phyloP scores from a whole-genome alignment of 176 grass and related monocot genomes.

The Rhynchospora tenuis region DNA sequence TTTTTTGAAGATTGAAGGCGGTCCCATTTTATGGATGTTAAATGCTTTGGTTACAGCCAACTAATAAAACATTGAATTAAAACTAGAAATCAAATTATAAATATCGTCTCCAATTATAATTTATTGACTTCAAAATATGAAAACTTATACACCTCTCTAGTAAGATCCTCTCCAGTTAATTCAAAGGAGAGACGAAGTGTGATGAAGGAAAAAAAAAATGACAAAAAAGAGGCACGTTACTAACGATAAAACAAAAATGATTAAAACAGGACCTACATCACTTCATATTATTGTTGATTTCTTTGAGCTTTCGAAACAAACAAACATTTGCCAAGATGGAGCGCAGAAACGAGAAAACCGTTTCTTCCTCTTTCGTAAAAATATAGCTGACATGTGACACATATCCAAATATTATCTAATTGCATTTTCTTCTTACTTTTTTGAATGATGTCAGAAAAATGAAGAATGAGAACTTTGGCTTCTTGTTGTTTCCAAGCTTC shows the following conservation, averaged over 20 bases:
- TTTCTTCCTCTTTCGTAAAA: not conserved
- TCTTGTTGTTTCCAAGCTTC: constrained; percentile 19
- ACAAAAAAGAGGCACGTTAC: not conserved
- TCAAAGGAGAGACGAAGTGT: not conserved
- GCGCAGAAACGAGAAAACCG: constrained; percentile 16
- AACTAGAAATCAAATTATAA: not conserved
- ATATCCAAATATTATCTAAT: not conserved
- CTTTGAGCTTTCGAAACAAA: not conserved
- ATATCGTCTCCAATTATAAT: not conserved
- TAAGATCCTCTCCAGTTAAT: no score
- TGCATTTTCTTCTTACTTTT: not conserved
- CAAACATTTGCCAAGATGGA: constrained; percentile 6
- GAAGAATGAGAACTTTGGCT: not conserved
- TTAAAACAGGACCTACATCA: not conserved
- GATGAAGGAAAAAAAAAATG: not conserved
- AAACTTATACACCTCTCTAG: no score
- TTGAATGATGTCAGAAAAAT: not conserved
- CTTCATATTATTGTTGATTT: not conserved
- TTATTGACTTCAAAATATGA: no score
- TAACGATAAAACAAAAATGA: not conserved
- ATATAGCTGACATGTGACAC: constrained; percentile 8
- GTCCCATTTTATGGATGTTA: no score
- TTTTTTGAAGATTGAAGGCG: no score
- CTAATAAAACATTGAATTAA: no score
- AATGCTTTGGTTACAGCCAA: no score